Evolutionary conservation across 345 rosid species (phyloP).

Genomic region (Acer yangbiense): DNA sequence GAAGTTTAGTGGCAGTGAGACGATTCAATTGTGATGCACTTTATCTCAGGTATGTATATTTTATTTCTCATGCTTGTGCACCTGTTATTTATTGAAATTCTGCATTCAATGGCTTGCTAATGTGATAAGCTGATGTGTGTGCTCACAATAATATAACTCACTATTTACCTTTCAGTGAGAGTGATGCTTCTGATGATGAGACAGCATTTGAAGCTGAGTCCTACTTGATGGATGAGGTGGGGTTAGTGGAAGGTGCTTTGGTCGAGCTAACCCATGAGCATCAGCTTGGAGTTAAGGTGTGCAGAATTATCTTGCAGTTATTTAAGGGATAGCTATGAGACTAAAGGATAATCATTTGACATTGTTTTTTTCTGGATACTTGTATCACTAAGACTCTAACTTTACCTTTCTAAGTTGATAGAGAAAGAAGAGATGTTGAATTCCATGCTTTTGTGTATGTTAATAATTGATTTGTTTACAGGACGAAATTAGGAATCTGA

Average conservation of each 20-base stretch:
- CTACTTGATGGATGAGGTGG: constrained; percentile 52
- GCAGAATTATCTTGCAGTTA: constrained; percentile 7
- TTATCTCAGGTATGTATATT: constrained; percentile 61
- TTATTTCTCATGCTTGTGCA: neutral
- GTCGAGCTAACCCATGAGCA: constrained; percentile 57
- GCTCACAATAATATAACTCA: neutral
- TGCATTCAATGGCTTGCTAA: constrained; percentile 5
- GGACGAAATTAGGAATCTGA: constrained; percentile 79
- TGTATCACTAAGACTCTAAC: neutral
- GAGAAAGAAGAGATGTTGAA: neutral
- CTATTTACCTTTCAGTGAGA: constrained; percentile 25
- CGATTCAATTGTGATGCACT: constrained; percentile 53
- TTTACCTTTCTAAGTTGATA: neutral
- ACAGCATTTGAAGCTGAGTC: constrained; percentile 40
- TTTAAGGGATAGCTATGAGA: neutral
- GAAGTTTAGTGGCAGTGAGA: constrained; percentile 31
- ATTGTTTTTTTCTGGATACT: neutral
- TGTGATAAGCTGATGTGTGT: neutral
- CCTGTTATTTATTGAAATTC: neutral
- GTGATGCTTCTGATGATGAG: constrained; percentile 67
- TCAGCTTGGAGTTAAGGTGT: constrained; percentile 65
- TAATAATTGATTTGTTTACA: constrained; percentile 34
- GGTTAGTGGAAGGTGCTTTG: constrained; percentile 57
- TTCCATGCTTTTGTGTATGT: neutral
- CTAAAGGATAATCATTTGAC: neutral